Evolutionary conservation across 2,329 filamentous ascomycete species (phyloP).

Genomic region (Aspergillus sp.): DNA sequence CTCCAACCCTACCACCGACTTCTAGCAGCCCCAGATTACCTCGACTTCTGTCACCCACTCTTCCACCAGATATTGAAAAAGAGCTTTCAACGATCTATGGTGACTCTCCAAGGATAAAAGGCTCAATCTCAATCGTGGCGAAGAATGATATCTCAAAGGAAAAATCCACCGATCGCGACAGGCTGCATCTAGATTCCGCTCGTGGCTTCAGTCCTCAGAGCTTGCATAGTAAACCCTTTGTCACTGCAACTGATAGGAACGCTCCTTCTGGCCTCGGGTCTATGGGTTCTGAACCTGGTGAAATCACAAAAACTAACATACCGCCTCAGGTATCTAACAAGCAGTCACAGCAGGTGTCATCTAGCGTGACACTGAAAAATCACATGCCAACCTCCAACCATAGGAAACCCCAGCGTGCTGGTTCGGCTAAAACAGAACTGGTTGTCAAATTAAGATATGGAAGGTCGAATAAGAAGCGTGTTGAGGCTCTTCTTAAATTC

Average conservation of each 20-base stretch:
- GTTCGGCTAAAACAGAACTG: constrained; percentile 24
- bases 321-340: constrained; percentile 3
- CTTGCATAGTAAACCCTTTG: constrained; percentile 5
- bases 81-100: constrained; percentile 44
- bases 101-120: constrained; percentile 18
- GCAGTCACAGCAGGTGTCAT: neutral
- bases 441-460: constrained; percentile 50
- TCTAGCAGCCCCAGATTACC: constrained; percentile 41
- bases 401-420: constrained; percentile 4
- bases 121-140: constrained; percentile 12
- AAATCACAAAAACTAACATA: constrained; percentile 4
- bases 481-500: constrained; percentile 43
- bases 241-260: constrained; percentile 7
- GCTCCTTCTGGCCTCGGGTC: constrained; percentile 5
- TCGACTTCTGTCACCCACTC: constrained; percentile 53
- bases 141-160: constrained; percentile 15
- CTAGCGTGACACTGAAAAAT: constrained; percentile 6
- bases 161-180: constrained; percentile 9
- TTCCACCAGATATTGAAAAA: constrained; percentile 52
- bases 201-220: constrained; percentile 10
- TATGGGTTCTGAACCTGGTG: constrained; percentile 4
- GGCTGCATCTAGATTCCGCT: constrained; percentile 13
- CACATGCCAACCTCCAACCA: constrained; percentile 1
- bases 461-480: constrained; percentile 44
- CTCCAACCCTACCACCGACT: constrained; percentile 40